Conservation (phyloP, 169 alveolate species). For the Miamiensis avidus region DNA sequence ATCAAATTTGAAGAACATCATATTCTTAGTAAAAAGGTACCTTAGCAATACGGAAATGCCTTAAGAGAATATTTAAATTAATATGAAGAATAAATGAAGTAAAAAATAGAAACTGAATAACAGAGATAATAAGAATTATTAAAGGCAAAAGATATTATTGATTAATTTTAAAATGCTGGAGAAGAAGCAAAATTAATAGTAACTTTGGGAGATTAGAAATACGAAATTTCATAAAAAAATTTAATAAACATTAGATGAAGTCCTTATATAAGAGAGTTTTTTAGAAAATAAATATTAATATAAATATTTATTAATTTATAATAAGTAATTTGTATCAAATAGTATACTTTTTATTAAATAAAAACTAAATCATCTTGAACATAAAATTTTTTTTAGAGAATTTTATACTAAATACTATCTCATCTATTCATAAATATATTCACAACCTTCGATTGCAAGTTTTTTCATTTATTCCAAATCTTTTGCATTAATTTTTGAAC, state of each 20-base stretch:
- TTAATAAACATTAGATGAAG: neutral
- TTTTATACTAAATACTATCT: neutral
- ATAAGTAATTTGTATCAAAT: too few species aligned
- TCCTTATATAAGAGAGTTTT: too few species aligned
- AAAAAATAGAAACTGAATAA: too few species aligned
- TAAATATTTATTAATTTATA: too few species aligned
- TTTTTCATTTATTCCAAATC: neutral
- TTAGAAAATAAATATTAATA: too few species aligned
- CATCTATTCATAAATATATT: neutral
- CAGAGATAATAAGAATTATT: too few species aligned
- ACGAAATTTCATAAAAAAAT: neutral
- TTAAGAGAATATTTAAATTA: too few species aligned
- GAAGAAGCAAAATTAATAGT: neutral
- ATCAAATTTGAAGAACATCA: conserved; percentile 26
- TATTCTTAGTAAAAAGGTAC: conserved; percentile 14
- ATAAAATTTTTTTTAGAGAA: too few species aligned
- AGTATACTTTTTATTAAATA: too few species aligned
- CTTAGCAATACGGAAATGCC: neutral
- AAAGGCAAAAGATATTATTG: neutral
- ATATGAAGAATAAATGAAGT: too few species aligned
- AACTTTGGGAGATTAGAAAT: neutral
- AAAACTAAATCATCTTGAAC: neutral
- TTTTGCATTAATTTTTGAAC: neutral
- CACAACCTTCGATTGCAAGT: neutral
- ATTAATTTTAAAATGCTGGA: neutral